These are phyloP conservation scores for Biancaea sappan DNA, from an alignment of 306 rosid species.

Conservation along the genomic window DNA sequence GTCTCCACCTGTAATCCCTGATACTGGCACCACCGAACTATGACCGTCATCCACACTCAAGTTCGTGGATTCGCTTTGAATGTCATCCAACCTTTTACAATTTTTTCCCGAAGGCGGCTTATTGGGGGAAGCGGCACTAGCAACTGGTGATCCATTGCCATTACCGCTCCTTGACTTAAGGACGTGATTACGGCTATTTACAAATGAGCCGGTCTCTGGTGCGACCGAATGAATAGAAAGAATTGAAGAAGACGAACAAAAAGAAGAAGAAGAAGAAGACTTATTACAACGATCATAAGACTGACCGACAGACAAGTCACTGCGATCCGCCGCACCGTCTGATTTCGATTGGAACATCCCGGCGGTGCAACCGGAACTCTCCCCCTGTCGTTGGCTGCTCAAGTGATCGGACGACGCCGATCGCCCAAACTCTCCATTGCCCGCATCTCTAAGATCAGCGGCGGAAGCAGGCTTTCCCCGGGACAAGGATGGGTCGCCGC, in stretches of 20 bases:
- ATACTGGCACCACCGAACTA: conserved; percentile 18
- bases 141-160: conserved; percentile 47
- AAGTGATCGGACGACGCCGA: conserved; percentile 55
- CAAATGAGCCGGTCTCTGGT: conserved; percentile 36
- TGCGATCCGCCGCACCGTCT: conserved; percentile 45
- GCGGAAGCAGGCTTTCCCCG: conserved; percentile 36
- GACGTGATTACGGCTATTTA: conserved; percentile 42
- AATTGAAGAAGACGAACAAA: conserved; percentile 28
- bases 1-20: conserved; percentile 30
- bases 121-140: conserved; percentile 40
- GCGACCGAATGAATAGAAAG: conserved; percentile 35
- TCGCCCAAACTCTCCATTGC: conserved; percentile 46
- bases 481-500: conserved; percentile 58
- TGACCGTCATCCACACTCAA: conserved; percentile 34
- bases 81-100: conserved; percentile 50
- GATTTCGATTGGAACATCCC: conserved; percentile 57
- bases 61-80: conserved; percentile 32
- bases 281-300: conserved; percentile 39
- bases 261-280: conserved; percentile 34
- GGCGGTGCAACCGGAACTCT: conserved; percentile 23
- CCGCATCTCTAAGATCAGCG: conserved; percentile 30
- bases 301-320: conserved; percentile 20
- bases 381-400: conserved; percentile 33
- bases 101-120: conserved; percentile 59
- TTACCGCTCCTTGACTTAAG: conserved; percentile 48